Percentiles rank a stretch among this genome's conserved stretches.
phyloP scores from a whole-genome alignment of 805 yeast genomes.

The Kluyveromyces starmeri region DNA sequence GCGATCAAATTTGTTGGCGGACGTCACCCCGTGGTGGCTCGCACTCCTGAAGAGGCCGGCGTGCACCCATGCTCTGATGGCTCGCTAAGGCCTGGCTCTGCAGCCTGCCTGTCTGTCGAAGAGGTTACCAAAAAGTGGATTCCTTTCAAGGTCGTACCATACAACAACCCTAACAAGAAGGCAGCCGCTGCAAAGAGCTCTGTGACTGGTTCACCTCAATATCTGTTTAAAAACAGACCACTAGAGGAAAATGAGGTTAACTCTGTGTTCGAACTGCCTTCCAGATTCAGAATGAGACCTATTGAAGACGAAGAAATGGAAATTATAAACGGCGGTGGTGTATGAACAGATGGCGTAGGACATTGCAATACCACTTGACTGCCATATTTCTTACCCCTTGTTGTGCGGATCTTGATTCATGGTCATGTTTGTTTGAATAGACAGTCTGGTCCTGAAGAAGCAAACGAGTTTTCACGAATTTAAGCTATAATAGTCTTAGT shows the following conservation, averaged over 20 bases:
- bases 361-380: no score
- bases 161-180: constrained; percentile 34
- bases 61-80: constrained; percentile 24
- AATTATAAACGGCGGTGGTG: constrained; percentile 76
- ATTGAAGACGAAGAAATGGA: constrained; percentile 67
- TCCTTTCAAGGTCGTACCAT: constrained; percentile 36
- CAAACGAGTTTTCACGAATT: no score
- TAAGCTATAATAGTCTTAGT: no score
- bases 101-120: constrained; percentile 18
- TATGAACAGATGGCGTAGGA: no score
- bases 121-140: constrained; percentile 24
- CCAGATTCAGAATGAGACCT: constrained; percentile 58
- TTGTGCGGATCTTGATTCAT: no score
- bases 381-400: no score
- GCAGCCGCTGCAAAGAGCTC: constrained; percentile 35
- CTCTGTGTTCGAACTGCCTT: constrained; percentile 60
- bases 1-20: constrained; percentile 84
- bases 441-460: no score
- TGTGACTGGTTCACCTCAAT: constrained; percentile 30
- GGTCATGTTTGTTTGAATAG: no score
- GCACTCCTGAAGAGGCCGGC: constrained; percentile 20
- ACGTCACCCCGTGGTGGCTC: constrained; percentile 44
- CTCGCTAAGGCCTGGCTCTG: constrained; percentile 24
- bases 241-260: constrained; percentile 32
- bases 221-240: constrained; percentile 28